Base-by-base conservation (phyloP, 164 flowering plant species). In the Santalum album region DNA sequence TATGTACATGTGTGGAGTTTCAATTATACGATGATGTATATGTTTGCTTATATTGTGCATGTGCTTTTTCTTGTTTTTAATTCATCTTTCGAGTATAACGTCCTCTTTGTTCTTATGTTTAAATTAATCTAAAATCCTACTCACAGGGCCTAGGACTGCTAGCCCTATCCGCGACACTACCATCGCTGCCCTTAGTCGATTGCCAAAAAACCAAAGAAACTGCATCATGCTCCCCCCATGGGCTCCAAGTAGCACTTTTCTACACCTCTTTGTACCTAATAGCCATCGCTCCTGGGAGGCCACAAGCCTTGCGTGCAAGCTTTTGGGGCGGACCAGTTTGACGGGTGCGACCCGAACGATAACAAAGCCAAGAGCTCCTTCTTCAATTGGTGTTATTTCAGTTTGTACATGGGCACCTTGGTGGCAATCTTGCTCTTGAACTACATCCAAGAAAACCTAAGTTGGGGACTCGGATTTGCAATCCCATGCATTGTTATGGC, bases 71-170 rank as follows among this genome's bases (percentile, higher is more conserved):
- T n/a, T n/a, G n/a, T n/a, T n/a, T n/a, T n/a, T n/a, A n/a, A n/a
- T n/a, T n/a, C n/a, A n/a, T n/a, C n/a, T n/a, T n/a, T n/a, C n/a
- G n/a, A n/a, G n/a, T n/a, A n/a, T n/a, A n/a, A n/a, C n/a, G n/a
- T n/a, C n/a, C n/a, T n/a, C n/a, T n/a, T n/a, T n/a, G n/a, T n/a
- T n/a, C n/a, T n/a, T n/a, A n/a, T n/a, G n/a, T n/a, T n/a, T n/a
- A n/a, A n/a, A n/a, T n/a, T n/a, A n/a, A n/a, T n/a, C n/a, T n/a
- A n/a, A n/a, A n/a, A n/a, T n/a, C n/a, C 55, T 29, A 25, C 21
- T 51, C 7, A 6, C 73, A 82, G 82, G 87, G 79, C 20, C 65
- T 79, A 14, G 74, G 74, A 23, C 47, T 79, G 62, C 42, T 83
- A 44, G 67, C 82, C 3, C 29, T 77, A 40, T 77, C 87, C 24